phyloP scores from a whole-genome alignment of 179 eudicot species.

The Silene vulgaris region DNA sequence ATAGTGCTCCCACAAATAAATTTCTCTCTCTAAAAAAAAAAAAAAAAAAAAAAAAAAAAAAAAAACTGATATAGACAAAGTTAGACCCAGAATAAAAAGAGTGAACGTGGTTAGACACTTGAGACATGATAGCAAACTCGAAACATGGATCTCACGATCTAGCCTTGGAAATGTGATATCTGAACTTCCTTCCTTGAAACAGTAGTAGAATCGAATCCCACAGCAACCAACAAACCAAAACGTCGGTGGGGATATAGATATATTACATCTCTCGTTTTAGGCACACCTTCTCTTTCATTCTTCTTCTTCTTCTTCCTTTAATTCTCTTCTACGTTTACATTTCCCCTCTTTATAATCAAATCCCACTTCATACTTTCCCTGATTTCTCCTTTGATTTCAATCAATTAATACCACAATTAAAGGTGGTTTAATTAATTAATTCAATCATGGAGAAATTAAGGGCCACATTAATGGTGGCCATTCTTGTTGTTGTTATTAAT shows the following conservation, averaged over 20 bases:
- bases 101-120: not conserved
- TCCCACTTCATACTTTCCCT: slow-evolving; percentile 5
- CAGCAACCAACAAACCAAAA: not conserved
- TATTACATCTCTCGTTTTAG: not conserved
- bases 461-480: slow-evolving; percentile 34
- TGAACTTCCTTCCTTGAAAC: not conserved
- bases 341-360: not conserved
- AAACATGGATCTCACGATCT: slow-evolving; percentile 20
- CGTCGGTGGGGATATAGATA: slow-evolving; percentile 14
- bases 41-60: too few species aligned
- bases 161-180: slow-evolving; percentile 7
- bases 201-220: too few species aligned
- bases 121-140: not conserved
- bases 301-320: not conserved
- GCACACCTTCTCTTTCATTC: slow-evolving; percentile 7
- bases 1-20: too few species aligned
- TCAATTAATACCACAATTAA: not conserved
- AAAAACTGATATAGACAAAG: too few species aligned
- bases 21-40: too few species aligned
- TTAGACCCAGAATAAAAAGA: too few species aligned
- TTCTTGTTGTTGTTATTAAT: slow-evolving; percentile 16
- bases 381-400: not conserved
- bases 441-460: slow-evolving; percentile 30
- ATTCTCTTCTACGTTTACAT: slow-evolving; percentile 8
- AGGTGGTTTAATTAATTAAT: too few species aligned